These are phyloP conservation scores for Talaromyces verruculosus DNA, from an alignment of 2,329 filamentous ascomycete genomes.

Conservation along the genomic window DNA sequence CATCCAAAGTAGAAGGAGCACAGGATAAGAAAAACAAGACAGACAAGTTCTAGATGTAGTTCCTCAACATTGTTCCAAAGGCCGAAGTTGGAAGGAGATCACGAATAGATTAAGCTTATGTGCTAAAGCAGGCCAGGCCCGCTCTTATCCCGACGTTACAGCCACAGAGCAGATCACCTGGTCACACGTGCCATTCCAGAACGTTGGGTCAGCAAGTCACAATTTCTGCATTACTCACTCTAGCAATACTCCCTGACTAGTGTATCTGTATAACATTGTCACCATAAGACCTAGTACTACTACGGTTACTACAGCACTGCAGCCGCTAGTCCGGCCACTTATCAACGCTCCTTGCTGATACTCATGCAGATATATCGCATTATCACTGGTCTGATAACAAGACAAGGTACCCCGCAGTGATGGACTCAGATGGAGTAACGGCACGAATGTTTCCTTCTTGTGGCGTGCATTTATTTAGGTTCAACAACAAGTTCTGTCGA, in stretches of 20 bases:
- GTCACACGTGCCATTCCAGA: conserved; percentile 9
- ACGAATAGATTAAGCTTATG: conserved; percentile 1
- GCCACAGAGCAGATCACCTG: conserved; percentile 11
- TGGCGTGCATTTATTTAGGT: background rate
- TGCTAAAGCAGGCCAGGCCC: background rate
- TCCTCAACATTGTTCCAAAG: background rate
- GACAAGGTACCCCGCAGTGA: background rate
- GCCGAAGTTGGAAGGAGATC: background rate
- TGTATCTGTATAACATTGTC: background rate
- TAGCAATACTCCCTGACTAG: too few relatives aligned
- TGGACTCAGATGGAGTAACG: background rate
- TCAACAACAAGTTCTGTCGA: background rate
- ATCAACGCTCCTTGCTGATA: background rate
- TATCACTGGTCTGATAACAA: conserved; percentile 5
- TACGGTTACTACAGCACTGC: background rate
- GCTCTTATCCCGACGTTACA: background rate
- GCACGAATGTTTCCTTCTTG: background rate
- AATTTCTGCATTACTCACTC: background rate
- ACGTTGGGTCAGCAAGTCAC: background rate
- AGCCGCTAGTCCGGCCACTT: background rate
- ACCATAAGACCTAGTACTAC: background rate
- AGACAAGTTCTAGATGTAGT: background rate
- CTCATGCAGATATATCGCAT: conserved; percentile 13
- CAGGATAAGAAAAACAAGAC: background rate
- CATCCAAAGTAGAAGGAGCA: background rate